Evolutionary conservation across 495 filamentous ascomycete species (phyloP), one percentile per base, ranked within the genome.

Genomic region (Lindgomyces ingoldianus): DNA sequence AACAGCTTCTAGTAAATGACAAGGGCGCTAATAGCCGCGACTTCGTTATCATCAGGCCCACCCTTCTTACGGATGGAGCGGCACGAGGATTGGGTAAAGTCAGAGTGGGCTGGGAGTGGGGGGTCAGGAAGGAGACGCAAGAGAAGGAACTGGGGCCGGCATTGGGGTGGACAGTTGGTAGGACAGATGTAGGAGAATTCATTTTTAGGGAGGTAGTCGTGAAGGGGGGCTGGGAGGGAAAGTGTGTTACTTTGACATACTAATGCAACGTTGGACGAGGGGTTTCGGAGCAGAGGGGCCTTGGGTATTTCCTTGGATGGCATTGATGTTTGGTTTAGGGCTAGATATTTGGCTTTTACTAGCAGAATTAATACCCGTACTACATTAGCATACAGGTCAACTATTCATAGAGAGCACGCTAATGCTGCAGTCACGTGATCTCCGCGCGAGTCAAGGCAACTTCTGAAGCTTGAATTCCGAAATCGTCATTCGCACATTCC

Each of bases 11-110:
- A 0, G 66, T 81, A 4, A 65, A 73, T 4, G 70, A 76, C 19
- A 30, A 39, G 1, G 57, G 48, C n/a, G 18, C 12, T 4, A 41
- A 58, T 18, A 69, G 77, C 27, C 72, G 73, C 59, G 52, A 69
- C 44, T 84, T 76, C 70, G 76, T 81, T 14, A 71, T 87, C 33
- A 70, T 88, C 14, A 74, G 85, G 11, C 76, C 78, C 8, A 78
- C 73, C 51, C 67, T 79, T 19, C 57, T 76, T 47, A 64, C 51
- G 45, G 69, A 73, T 60, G 68, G 68, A 12, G 41, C 47, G 39
- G 58, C 48, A 21, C 25, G 36, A 19, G 74, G 74, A 2, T 8
- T 69, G 41, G 61, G 65, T 18, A 72, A 55, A 14, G 67, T 75
- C 8, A 45, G 51, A 47, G 52, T 29, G 9, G 68, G 65, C 45